Evolutionary conservation across 257 asterid species (phyloP).

Genomic region (Solanum pinnatisectum): DNA sequence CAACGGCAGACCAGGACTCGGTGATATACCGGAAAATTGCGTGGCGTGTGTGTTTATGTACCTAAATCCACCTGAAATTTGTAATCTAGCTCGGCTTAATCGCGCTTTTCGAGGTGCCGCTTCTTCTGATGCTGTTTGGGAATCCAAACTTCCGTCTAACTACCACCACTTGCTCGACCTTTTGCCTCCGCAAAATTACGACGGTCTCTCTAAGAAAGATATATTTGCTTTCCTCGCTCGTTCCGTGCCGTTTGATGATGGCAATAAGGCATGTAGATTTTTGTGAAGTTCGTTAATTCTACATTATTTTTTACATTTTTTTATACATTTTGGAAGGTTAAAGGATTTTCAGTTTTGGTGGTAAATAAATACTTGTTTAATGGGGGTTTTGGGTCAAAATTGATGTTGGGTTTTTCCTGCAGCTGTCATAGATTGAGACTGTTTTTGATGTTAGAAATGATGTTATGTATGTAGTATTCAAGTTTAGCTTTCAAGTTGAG

Average conservation of each 20-base stretch:
- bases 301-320: not conserved
- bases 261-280: constrained; percentile 44
- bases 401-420: not conserved
- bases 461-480: not conserved
- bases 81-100: constrained; percentile 89
- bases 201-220: constrained; percentile 45
- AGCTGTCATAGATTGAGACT: not conserved
- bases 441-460: not conserved
- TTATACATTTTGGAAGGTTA: not conserved
- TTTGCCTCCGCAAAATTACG: constrained; percentile 29
- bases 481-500: not conserved
- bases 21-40: constrained; percentile 97
- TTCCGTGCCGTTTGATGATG: constrained; percentile 65
- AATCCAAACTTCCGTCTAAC: constrained; percentile 81
- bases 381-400: not conserved
- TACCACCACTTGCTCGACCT: constrained; percentile 56
- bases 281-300: not conserved
- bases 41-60: constrained; percentile 80
- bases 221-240: constrained; percentile 78
- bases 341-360: not conserved
- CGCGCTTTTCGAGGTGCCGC: constrained; percentile 99
- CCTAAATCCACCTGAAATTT: constrained; percentile 91
- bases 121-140: constrained; percentile 96
- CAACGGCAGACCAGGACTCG: constrained; percentile 66
- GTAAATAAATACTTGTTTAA: not conserved